Evolutionary conservation across 2,329 filamentous ascomycete genomes (phyloP).

Genomic region (Rhynchosporium secalis): DNA sequence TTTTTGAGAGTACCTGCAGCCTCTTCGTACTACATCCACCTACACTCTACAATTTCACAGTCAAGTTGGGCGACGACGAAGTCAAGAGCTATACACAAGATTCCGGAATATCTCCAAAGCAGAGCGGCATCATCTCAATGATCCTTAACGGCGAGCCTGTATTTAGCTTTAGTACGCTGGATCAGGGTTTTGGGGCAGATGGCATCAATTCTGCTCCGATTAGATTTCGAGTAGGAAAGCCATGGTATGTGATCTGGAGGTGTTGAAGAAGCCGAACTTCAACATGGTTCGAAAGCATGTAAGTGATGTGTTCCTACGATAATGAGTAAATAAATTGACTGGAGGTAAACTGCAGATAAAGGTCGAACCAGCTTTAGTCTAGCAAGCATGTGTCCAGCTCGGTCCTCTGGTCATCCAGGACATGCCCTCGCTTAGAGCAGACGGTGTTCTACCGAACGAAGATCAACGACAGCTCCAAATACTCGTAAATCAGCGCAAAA

Average conservation of each 20-base stretch:
- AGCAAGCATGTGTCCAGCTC: conserved; percentile 26
- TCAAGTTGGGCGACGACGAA: conserved; percentile 53
- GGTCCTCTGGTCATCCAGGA: conserved; percentile 63
- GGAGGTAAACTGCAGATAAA: background rate
- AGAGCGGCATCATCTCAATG: conserved; percentile 45
- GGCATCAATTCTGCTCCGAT: conserved; percentile 60
- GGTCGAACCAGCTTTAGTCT: conserved; percentile 24
- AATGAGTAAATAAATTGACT: background rate
- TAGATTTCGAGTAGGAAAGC: conserved; percentile 56
- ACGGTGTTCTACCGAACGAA: conserved; percentile 38
- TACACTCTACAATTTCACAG: conserved; percentile 62
- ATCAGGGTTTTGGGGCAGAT: conserved; percentile 73
- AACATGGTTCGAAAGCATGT: conserved; percentile 70
- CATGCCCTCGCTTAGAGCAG: conserved; percentile 59
- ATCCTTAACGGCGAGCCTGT: conserved; percentile 68
- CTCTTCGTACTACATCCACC: conserved; percentile 52
- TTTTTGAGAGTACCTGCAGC: too few relatives aligned
- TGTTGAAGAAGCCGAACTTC: conserved; percentile 65
- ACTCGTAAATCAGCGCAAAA: conserved; percentile 42
- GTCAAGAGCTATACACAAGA: conserved; percentile 65
- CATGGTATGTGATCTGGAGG: conserved; percentile 64
- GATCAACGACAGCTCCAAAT: conserved; percentile 51
- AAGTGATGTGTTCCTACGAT: conserved; percentile 43
- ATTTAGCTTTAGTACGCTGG: conserved; percentile 67
- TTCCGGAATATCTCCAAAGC: conserved; percentile 64